Evolutionary conservation across 2,329 filamentous ascomycete genomes (phyloP), one percentile per base, ranked within the genome.

Genomic region (Xylariaceae sp.): DNA sequence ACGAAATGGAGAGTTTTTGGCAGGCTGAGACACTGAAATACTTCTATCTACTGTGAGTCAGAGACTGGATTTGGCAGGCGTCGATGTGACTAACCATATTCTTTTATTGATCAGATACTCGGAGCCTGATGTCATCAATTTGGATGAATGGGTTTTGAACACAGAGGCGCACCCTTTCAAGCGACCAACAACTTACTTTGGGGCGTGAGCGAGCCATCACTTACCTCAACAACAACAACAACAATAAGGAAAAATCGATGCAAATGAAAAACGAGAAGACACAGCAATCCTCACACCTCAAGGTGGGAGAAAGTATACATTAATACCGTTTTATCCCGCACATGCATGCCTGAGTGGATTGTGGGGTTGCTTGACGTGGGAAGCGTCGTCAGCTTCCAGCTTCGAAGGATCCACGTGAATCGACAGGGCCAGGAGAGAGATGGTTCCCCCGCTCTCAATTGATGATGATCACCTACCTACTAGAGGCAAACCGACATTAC

Each of bases 21-120:
- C 73, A 89, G 49, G 86, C 86, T 3, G 90, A 95, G 74, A 95
- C 89, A 33, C 71, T 95, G 56, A 96, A 95, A 72, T 95, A 95
- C 62, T 95, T 93, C 55, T 95, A 89, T 64, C 66, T 95, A 45
- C 74, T 95, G 40, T 95, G 87, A 63, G 81, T 5, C 16, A 5
- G 4, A 14, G 7, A 16, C 32, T 33, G 12, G 16, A 11, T 14
- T 39, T 10, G 8, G 14, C 10, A 4, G 6, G 11, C 3, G 19
- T 37, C 7, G 32, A 22, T 25, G 12, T 14, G 32, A 39, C 42
- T 44, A 4, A 48, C 35, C 17, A 40, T 22, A n/a, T n/a, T n/a
- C n/a, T 25, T 29, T 5, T 6, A 7, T 29, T 35, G 47, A 41
- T 42, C 37, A 62, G 59, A 22, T 62, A 60, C 39, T 62, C 59